Base-by-base conservation (phyloP, 2,329 filamentous ascomycete genomes). In the Alternaria consortialis region DNA sequence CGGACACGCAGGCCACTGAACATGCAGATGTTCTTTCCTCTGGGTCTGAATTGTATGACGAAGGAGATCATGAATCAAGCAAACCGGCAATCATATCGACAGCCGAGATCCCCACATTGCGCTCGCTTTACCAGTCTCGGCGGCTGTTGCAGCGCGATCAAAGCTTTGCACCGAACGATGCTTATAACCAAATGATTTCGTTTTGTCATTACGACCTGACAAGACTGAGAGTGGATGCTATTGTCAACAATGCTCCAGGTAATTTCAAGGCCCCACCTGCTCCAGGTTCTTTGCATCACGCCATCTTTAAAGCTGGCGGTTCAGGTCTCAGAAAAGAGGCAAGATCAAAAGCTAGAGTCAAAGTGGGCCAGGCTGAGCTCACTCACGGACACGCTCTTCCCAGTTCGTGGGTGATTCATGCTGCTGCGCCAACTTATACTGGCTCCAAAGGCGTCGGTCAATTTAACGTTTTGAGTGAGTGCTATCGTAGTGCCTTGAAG, bases 181-280 rank as follows among this genome's bases (percentile, higher is more conserved):
- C 56, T 1, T 73, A 76, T 62, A 78, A 78, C 11, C 63, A 63
- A 17, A 62, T 72, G 6, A 66, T 78, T 15, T 75, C 72, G 2
- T 71, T 77, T 37, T 70, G 70, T 37, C 66, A 65, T 42, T 64
- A 75, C 47, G 73, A 78, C 31, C 52, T 79, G 7, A 77, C 74
- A 0, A 67, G 64, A n/a, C 32, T 79, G 4, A 66, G 70, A 25
- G 75, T 77, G 0, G 76, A 77, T 42, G 75, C 75, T 11, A 77
- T 79, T 20, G 72, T 79, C 11, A 78, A 75, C 42, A 74, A 71
- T 42, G 69, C 74, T 1, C 72, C 71, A 13, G 43, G 29, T 7
- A 43, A 58, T 2, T 46, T 75, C 52, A 66, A 57, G 7, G 12
- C 60, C 36, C 53, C 58, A 9, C 66, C 53, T 54, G 11, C 36